Base-by-base conservation (phyloP, 176 grass and related monocot genomes). In the Triticum monococcum region DNA sequence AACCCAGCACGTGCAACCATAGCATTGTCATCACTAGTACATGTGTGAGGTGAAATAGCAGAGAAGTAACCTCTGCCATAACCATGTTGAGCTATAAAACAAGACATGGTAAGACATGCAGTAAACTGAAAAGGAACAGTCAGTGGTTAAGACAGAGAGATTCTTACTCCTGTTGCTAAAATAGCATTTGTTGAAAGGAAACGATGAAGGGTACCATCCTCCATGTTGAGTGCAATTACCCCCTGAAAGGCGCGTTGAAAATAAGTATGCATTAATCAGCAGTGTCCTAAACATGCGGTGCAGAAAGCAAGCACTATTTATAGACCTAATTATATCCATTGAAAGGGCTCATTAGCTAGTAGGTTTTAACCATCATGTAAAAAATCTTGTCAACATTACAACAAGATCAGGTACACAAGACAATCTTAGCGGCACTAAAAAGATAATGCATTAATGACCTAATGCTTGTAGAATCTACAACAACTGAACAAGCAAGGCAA, bases 1-100 rank as follows among this genome's bases (percentile, higher is more conserved):
- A 99, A 89, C 60, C 97, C 97, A 92, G 97, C 97, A 90, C 97
- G 97, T 78, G 97, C 92, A 20, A 91, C 97, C 92, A 99, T 99
- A 75, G 89, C 97, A 85, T 99, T 99, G 71, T 94, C 97, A 93
- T 99, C 97, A 87, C 97, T 94, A 85, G 97, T 99, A 87, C 97
- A 99, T 52, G 97, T 99, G 80, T 99, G 97, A 98, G 94, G 94
- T 83, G 97, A 99, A 32, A 94, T 99, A 64, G 94, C 97, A 35
- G 94, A 99, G 79, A 99, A 99, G 86, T 94, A 99, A 73, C 94
- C 36, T 86, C 97, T 94, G 41, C 95, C 96, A 77, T 98, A 95
- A 85, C 92, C 92, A 89, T 94, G 43, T 84, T 81, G 54, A 46
- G 62, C 64, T 5, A 69, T 18, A 30, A 50, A 82, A 87, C 77